phyloP scores from a whole-genome alignment of 2,329 filamentous ascomycete species.

The Epichloe hybrida region DNA sequence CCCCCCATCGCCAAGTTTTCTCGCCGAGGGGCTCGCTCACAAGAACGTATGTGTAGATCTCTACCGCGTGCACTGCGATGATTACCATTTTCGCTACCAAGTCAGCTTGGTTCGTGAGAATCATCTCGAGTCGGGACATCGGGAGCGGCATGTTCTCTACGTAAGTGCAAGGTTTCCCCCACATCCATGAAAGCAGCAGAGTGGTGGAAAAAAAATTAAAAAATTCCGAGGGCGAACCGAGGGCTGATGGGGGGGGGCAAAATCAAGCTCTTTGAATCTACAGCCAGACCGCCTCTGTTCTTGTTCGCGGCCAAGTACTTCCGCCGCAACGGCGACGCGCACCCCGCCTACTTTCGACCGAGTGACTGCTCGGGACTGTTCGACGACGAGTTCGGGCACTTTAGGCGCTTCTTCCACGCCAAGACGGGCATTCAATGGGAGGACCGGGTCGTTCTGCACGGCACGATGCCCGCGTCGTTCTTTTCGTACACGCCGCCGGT shows the following conservation, averaged over 20 bases:
- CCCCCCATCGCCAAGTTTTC: too few species aligned
- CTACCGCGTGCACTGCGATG: conserved; percentile 53
- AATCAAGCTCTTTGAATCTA: conserved; percentile 54
- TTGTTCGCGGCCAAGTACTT: conserved; percentile 41
- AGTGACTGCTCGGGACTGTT: conserved; percentile 27
- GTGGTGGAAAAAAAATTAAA: too few species aligned
- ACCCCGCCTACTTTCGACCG: conserved; percentile 24
- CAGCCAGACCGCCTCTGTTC: conserved; percentile 45
- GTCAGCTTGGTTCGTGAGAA: conserved; percentile 43
- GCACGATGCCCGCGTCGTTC: conserved; percentile 15
- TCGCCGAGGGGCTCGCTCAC: too few species aligned
- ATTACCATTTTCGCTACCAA: conserved; percentile 48
- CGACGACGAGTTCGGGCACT: conserved; percentile 31
- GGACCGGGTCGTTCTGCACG: conserved; percentile 29
- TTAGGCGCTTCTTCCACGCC: conserved; percentile 42
- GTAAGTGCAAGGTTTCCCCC: conserved; percentile 27
- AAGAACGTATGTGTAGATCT: conserved; percentile 27
- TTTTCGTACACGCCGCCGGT: conserved; percentile 37
- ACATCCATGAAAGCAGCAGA: too few species aligned
- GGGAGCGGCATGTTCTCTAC: conserved; percentile 26
- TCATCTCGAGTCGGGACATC: neutral
- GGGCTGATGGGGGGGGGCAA: too few species aligned
- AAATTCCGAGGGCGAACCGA: too few species aligned
- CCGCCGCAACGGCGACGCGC: conserved; percentile 24
- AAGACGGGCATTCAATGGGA: conserved; percentile 48